Evolutionary conservation across 192 early-diverging fungal species (phyloP).

Genomic region (Coemansia sp.): DNA sequence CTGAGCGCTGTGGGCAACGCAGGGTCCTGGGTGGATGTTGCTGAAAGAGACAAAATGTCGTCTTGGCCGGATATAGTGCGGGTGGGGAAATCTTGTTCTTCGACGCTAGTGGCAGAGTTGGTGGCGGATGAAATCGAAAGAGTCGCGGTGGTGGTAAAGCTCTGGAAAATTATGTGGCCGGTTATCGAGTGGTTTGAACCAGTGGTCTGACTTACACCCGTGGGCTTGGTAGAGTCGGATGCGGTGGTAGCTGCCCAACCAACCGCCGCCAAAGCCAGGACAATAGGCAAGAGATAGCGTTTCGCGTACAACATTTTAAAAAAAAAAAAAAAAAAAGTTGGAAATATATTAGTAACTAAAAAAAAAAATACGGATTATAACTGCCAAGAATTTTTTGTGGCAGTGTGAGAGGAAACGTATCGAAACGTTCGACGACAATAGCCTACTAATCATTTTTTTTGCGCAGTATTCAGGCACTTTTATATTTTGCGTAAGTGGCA

Average conservation of each 20-base stretch:
- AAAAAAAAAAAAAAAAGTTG: neutral
- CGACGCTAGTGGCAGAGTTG: neutral
- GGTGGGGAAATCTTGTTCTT: neutral
- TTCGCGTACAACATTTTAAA: neutral
- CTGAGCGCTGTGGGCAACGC: neutral
- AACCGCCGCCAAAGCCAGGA: neutral
- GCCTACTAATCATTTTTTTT: neutral
- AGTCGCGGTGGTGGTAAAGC: slow-evolving; percentile 12
- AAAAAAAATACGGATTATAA: neutral
- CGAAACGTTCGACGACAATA: neutral
- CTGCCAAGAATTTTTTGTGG: slow-evolving; percentile 1
- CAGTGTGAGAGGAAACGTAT: neutral
- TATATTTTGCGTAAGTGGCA: neutral
- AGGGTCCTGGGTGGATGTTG: neutral
- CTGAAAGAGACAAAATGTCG: neutral
- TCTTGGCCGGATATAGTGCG: neutral
- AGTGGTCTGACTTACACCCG: neutral
- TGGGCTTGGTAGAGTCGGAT: neutral
- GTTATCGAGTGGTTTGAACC: slow-evolving; percentile 21
- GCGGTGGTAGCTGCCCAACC: neutral
- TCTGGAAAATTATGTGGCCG: slow-evolving; percentile 41
- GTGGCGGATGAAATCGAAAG: neutral
- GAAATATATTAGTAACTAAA: too few relatives aligned
- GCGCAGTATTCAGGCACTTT: neutral
- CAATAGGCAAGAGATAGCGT: neutral